phyloP scores from a whole-genome alignment of 495 filamentous ascomycete genomes.

The Gamarada debralockiae region DNA sequence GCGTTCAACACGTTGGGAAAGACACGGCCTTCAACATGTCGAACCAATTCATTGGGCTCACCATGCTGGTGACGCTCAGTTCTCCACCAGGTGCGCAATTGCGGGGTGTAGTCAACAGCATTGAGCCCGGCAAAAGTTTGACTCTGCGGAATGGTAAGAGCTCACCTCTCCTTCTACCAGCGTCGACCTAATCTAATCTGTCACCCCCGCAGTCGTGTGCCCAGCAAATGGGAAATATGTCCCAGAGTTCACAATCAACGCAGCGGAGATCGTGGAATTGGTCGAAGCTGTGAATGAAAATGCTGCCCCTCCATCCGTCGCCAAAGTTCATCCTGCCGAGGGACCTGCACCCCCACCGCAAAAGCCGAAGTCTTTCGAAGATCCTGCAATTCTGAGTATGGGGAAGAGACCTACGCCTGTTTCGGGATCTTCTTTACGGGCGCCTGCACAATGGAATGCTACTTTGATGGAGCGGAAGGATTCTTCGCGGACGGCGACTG shows the following conservation, averaged over 20 bases:
- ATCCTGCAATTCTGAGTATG: conserved; percentile 52
- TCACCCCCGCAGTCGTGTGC: conserved; percentile 16
- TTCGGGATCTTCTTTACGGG: not conserved
- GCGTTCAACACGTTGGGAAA: not conserved
- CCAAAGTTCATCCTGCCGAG: conserved; percentile 6
- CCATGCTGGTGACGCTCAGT: conserved; percentile 70
- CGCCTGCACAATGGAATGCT: not conserved
- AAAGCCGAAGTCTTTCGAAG: conserved; percentile 34
- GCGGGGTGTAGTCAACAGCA: conserved; percentile 67
- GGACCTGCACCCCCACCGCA: conserved; percentile 11
- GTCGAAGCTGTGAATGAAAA: conserved; percentile 28
- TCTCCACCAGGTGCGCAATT: conserved; percentile 62
- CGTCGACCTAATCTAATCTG: not conserved
- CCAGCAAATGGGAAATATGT: conserved; percentile 29
- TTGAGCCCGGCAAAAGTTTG: conserved; percentile 67
- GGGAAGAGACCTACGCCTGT: conserved; percentile 28
- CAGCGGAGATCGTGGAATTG: conserved; percentile 36
- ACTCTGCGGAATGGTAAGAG: conserved; percentile 72
- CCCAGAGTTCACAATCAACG: conserved; percentile 32
- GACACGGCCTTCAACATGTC: conserved; percentile 16
- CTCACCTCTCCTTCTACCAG: not conserved
- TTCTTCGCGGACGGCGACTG: conserved; percentile 11
- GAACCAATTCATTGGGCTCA: conserved; percentile 70
- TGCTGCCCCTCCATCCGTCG: conserved; percentile 5
- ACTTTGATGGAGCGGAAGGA: conserved; percentile 4